phyloP scores from a whole-genome alignment of 305 asterid species.

The Fraxinus sp. region DNA sequence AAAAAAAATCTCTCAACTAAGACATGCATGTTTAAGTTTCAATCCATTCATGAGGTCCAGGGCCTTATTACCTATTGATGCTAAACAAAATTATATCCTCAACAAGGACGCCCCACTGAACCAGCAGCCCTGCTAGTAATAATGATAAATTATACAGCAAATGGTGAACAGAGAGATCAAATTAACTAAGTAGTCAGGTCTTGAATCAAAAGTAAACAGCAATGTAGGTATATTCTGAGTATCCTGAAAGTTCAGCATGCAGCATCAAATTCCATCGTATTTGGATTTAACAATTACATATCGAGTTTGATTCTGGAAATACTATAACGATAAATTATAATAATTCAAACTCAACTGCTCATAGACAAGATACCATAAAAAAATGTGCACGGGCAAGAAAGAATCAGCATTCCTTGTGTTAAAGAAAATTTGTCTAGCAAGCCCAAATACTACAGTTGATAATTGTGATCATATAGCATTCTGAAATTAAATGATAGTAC shows the following conservation, averaged over 20 bases:
- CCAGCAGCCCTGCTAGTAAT: constrained; percentile 5
- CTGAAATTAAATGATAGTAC: background rate
- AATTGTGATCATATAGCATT: constrained; percentile 17
- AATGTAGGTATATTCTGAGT: background rate
- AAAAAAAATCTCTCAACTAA: background rate
- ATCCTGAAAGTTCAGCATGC: background rate
- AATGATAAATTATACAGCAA: constrained; percentile 1
- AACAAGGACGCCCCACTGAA: constrained; percentile 11
- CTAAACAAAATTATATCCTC: constrained; percentile 4
- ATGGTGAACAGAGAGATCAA: background rate
- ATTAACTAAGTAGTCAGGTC: background rate
- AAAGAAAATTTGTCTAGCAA: background rate
- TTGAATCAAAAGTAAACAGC: background rate
- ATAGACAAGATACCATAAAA: constrained; percentile 10
- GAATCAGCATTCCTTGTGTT: background rate
- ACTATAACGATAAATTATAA: background rate
- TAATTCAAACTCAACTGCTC: background rate
- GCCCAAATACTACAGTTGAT: constrained; percentile 4
- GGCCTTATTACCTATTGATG: background rate
- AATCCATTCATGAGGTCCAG: constrained; percentile 16
- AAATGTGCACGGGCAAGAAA: constrained; percentile 2
- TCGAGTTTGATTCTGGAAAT: background rate
- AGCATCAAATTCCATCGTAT: background rate
- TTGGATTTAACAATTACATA: background rate
- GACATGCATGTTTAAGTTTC: background rate